Conservation (phyloP, 2,329 filamentous ascomycete genomes). For the Colletotrichum australisinense region DNA sequence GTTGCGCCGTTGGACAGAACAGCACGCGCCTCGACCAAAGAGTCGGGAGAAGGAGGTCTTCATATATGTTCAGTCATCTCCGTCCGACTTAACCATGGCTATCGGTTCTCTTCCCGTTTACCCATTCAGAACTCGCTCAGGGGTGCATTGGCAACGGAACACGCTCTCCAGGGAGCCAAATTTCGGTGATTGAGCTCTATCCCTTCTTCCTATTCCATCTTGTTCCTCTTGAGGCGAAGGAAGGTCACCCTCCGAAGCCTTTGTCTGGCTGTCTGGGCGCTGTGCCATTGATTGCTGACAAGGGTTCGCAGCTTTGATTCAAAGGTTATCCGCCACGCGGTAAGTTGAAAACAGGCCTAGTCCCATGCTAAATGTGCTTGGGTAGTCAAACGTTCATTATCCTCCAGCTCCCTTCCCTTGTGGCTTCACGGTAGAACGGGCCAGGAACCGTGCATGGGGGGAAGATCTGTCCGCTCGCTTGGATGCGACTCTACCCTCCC, state of each 20-base stretch:
- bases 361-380: background rate
- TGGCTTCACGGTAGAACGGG: slow-evolving; percentile 26
- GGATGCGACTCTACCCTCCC: slow-evolving; percentile 11
- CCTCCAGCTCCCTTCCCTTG: background rate
- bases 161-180: background rate
- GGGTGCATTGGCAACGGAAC: background rate
- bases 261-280: background rate
- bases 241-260: slow-evolving; percentile 15
- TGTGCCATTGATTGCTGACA: background rate
- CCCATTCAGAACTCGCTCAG: background rate
- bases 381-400: background rate
- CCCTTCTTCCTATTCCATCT: background rate
- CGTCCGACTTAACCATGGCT: background rate
- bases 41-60: background rate
- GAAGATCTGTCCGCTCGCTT: slow-evolving; percentile 11
- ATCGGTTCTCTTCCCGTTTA: background rate
- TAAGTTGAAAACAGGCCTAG: background rate
- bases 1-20: background rate
- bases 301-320: background rate
- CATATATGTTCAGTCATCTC: slow-evolving; percentile 9
- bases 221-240: slow-evolving; percentile 21
- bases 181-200: background rate
- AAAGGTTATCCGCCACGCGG: background rate
- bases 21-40: background rate
- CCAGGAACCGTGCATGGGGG: slow-evolving; percentile 27